Base-by-base conservation (phyloP, 495 filamentous ascomycete species). In the Xylaria sp. region DNA sequence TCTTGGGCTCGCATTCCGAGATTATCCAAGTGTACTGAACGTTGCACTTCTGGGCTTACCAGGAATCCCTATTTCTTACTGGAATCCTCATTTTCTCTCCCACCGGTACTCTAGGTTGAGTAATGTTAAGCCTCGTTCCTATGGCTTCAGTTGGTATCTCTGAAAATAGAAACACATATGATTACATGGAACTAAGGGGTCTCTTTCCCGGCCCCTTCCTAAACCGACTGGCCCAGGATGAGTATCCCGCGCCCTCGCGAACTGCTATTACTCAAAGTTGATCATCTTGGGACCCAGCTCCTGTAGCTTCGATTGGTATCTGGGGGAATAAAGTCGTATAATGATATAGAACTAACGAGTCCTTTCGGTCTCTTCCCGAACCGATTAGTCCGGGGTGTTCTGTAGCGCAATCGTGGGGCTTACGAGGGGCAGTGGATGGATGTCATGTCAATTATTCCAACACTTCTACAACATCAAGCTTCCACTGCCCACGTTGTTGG, bases 281-380 rank as follows among this genome's bases (percentile, higher is more conserved):
- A 17, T 19, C 15, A 53, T 29, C 3, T 68, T 50, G 5, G 14
- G 0, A n/a, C 37, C 67, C 14, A 3, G 17, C 53, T 58, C 53
- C 5, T 33, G 19, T 11, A 19, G 26, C 52, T 58, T 35, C 17
- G 17, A n/a, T 35, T 35, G 15, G 6, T 4, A 11, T 58, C 2
- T n/a, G 1, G 3, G 6, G n/a, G 5, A 58, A 58, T n/a, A 35
- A 5, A 35, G 29, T n/a, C 1, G 48, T 33, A 35, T 35, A 17
- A 57, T 17, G 41, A 43, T 19, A 12, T 41, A 50, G 29, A 46
- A 73, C 61, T 66, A 69, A 82, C 78, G 41, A 68, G 70, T 61
- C 2, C 29, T 62, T 0, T 63, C 68, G n/a, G 75, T 55, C 21
- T 69, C 41, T 11, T 67, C 26, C 33, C 33, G 57, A 48, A 78